Evolutionary conservation across 176 grass and related monocot species (phyloP).

Genomic region (Alloteropsis semialata): DNA sequence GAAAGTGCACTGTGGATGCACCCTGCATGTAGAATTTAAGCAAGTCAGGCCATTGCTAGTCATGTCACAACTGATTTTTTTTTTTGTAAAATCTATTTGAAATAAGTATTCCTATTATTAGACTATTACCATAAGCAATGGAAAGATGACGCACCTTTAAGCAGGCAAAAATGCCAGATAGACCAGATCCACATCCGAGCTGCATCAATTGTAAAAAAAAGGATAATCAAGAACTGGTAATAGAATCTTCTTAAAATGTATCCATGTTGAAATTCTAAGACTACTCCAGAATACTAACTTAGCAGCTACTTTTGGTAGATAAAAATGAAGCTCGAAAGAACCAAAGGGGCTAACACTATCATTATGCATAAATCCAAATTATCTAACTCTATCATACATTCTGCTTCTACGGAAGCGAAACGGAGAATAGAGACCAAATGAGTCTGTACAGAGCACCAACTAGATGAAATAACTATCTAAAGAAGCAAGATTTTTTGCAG

Average conservation of each 20-base stretch:
- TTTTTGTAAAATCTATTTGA: slow-evolving; percentile 20
- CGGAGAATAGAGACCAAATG: not conserved
- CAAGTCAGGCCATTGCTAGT: slow-evolving; percentile 24
- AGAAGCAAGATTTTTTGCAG: slow-evolving; percentile 8
- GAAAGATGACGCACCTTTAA: slow-evolving; percentile 65
- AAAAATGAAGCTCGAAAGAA: slow-evolving; percentile 5
- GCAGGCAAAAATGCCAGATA: slow-evolving; percentile 88
- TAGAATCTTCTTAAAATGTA: not conserved
- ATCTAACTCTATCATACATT: not conserved
- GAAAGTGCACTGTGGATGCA: slow-evolving; percentile 87
- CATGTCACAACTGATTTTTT: slow-evolving; percentile 5
- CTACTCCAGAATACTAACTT: not conserved
- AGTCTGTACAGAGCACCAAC: not conserved
- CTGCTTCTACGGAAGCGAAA: slow-evolving; percentile 22
- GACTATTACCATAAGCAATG: not conserved
- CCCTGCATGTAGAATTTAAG: slow-evolving; percentile 43
- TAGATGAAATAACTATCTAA: slow-evolving; percentile 17
- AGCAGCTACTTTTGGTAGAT: not conserved
- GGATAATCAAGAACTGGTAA: not conserved
- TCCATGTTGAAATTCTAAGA: not conserved
- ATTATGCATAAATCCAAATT: slow-evolving; percentile 10
- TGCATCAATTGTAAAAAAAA: slow-evolving; percentile 50
- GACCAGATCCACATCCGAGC: slow-evolving; percentile 80
- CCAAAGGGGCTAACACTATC: not conserved
- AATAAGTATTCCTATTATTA: slow-evolving; percentile 1